A percentile compares a stretch with the other conserved stretches of the same genome.
phyloP scores from a whole-genome alignment of 2,329 filamentous ascomycete genomes.

The Calonectria pteridis region DNA sequence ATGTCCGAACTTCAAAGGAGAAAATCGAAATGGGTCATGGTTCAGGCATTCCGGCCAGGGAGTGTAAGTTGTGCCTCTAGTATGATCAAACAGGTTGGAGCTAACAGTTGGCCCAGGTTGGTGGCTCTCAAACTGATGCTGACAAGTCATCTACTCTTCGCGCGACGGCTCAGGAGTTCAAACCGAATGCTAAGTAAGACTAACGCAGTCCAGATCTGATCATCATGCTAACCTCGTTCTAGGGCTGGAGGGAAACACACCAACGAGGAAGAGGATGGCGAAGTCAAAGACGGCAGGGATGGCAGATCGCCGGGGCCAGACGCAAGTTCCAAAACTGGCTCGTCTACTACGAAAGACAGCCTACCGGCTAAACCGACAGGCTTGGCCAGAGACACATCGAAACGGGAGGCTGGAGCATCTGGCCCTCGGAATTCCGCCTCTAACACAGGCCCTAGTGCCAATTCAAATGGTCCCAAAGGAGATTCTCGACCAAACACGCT shows the following conservation, averaged over 20 bases:
- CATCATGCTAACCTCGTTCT: slow-evolving; percentile 20
- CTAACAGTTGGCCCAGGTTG: slow-evolving; percentile 45
- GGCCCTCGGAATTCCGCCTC: slow-evolving; percentile 45
- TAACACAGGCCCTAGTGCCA: slow-evolving; percentile 30
- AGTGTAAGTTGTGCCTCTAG: slow-evolving; percentile 58
- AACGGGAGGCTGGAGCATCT: slow-evolving; percentile 40
- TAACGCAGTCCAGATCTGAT: not conserved
- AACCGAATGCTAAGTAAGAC: slow-evolving; percentile 61
- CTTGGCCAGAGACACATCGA: slow-evolving; percentile 42
- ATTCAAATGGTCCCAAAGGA: slow-evolving; percentile 37
- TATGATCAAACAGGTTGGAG: not conserved
- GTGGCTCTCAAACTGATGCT: slow-evolving; percentile 44
- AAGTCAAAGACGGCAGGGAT: slow-evolving; percentile 72
- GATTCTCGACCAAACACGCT: slow-evolving; percentile 51
- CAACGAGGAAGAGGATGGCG: slow-evolving; percentile 76
- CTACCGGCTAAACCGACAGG: slow-evolving; percentile 50
- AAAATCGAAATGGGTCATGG: slow-evolving; percentile 78
- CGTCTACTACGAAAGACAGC: slow-evolving; percentile 46
- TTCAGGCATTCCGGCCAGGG: slow-evolving; percentile 78
- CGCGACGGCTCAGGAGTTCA: slow-evolving; percentile 74
- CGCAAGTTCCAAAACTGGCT: slow-evolving; percentile 13
- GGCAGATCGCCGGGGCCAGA: slow-evolving; percentile 34
- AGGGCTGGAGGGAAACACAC: slow-evolving; percentile 38
- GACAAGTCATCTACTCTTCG: slow-evolving; percentile 61
- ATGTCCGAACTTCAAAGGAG: slow-evolving; percentile 77